These are phyloP conservation scores for Fusarium euwallaceae DNA, from an alignment of 2,329 filamentous ascomycete genomes.

Conservation along the genomic window DNA sequence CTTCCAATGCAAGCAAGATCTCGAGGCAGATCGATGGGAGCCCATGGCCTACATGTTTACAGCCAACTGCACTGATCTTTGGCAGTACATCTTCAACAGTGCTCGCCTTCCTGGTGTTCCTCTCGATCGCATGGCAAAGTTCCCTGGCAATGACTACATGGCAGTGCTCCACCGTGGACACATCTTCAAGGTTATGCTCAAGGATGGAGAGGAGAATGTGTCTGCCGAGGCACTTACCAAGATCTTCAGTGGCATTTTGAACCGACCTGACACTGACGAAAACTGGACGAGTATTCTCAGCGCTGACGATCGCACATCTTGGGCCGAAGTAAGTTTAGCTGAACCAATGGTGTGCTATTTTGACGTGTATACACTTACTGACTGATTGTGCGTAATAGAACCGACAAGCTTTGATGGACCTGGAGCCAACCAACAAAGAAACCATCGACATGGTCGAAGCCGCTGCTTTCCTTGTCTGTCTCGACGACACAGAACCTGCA, in stretches of 20 bases:
- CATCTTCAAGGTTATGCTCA: conserved; percentile 27
- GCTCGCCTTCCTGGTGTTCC: conserved; percentile 21
- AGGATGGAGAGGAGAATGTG: conserved; percentile 5
- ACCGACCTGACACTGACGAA: conserved; percentile 1
- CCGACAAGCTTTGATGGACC: conserved; percentile 18
- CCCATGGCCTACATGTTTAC: conserved; percentile 21
- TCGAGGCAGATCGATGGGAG: conserved; percentile 25
- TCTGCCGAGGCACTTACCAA: conserved; percentile 8
- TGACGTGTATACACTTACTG: neutral
- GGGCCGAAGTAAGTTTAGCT: conserved; percentile 19
- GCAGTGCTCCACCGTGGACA: conserved; percentile 28
- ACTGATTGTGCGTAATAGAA: conserved; percentile 9
- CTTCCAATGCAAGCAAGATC: conserved; percentile 26
- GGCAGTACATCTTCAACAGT: conserved; percentile 23
- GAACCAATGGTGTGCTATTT: neutral
- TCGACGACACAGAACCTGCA: conserved; percentile 24
- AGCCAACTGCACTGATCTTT: conserved; percentile 26
- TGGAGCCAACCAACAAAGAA: conserved; percentile 11
- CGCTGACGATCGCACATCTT: conserved; percentile 29
- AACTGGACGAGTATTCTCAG: conserved; percentile 29
- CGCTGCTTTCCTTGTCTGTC: conserved; percentile 27
- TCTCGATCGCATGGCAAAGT: conserved; percentile 24
- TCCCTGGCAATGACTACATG: conserved; percentile 22
- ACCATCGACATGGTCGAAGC: conserved; percentile 28
- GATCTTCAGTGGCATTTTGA: conserved; percentile 13